phyloP scores from a whole-genome alignment of 306 rosid genomes.

The Dalbergia oliveri region DNA sequence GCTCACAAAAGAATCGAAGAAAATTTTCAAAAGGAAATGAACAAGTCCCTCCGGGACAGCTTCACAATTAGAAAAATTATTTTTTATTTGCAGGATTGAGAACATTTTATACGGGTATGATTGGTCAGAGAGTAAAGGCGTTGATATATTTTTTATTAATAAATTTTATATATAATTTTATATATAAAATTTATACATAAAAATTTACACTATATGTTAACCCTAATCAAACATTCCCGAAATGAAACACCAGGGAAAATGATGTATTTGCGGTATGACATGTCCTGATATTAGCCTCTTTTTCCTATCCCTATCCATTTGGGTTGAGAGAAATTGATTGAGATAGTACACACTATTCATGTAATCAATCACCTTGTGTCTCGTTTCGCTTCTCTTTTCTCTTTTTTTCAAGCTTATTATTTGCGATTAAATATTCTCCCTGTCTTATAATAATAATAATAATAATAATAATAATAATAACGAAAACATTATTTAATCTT shows the following conservation, averaged over 20 bases:
- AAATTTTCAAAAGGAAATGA: neutral
- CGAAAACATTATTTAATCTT: too few species aligned
- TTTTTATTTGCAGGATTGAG: neutral
- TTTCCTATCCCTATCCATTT: too few species aligned
- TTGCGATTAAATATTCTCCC: neutral
- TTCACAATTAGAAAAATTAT: neutral
- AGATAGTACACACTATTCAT: neutral
- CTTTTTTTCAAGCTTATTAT: neutral
- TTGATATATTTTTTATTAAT: too few species aligned
- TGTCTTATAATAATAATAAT: too few species aligned
- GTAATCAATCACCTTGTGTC: neutral
- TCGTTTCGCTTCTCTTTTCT: neutral
- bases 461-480: too few species aligned
- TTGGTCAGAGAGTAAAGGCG: too few species aligned
- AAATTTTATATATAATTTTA: too few species aligned
- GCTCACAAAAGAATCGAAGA: too few species aligned
- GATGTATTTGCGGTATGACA: neutral
- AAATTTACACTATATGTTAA: too few species aligned
- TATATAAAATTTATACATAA: too few species aligned
- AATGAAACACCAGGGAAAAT: neutral
- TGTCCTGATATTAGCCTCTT: neutral
- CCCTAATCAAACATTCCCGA: too few species aligned
- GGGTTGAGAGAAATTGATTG: neutral
- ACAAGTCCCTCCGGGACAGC: neutral
- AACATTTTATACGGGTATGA: neutral